Percentiles rank a stretch among this genome's conserved stretches.
phyloP scores from a whole-genome alignment of 2,329 filamentous ascomycete species.

The Cladosporium halotolerans region DNA sequence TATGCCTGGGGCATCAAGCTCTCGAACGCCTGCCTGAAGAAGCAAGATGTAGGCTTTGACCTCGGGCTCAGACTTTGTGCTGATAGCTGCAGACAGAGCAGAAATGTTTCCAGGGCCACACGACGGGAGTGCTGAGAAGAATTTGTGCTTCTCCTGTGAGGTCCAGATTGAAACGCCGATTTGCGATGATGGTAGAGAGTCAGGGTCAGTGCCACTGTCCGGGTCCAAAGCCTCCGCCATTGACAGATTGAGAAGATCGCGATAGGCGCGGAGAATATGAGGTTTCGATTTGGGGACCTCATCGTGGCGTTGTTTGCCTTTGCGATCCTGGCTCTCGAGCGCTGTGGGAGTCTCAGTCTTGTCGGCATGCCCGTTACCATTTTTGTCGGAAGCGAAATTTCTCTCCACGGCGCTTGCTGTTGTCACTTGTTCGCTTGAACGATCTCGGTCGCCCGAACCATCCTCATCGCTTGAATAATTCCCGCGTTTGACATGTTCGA shows the following conservation, averaged over 20 bases:
- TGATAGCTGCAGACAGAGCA: conserved; percentile 57
- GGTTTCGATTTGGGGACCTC: background rate
- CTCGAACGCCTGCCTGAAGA: conserved; percentile 47
- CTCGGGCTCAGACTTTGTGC: conserved; percentile 68
- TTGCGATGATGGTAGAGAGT: conserved; percentile 42
- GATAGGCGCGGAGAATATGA: conserved; percentile 32
- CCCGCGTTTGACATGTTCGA: background rate
- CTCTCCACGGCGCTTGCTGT: background rate
- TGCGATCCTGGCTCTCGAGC: background rate
- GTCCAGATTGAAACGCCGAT: conserved; percentile 68
- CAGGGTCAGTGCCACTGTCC: background rate
- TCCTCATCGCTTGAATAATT: background rate
- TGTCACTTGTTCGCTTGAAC: too few relatives aligned
- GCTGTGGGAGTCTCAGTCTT: background rate
- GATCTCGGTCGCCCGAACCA: background rate
- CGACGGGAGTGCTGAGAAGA: conserved; percentile 61
- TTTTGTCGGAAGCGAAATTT: background rate
- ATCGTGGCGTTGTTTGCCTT: background rate
- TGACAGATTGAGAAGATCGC: conserved; percentile 49
- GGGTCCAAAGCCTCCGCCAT: conserved; percentile 42
- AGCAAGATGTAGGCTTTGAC: conserved; percentile 63
- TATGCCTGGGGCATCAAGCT: conserved; percentile 33
- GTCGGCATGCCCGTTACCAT: background rate
- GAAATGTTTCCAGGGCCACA: conserved; percentile 58
- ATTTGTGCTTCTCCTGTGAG: conserved; percentile 58